Evolutionary conservation across 495 filamentous ascomycete species (phyloP), one percentile per base, ranked within the genome.

Genomic region (Recurvomyces mirabilis): DNA sequence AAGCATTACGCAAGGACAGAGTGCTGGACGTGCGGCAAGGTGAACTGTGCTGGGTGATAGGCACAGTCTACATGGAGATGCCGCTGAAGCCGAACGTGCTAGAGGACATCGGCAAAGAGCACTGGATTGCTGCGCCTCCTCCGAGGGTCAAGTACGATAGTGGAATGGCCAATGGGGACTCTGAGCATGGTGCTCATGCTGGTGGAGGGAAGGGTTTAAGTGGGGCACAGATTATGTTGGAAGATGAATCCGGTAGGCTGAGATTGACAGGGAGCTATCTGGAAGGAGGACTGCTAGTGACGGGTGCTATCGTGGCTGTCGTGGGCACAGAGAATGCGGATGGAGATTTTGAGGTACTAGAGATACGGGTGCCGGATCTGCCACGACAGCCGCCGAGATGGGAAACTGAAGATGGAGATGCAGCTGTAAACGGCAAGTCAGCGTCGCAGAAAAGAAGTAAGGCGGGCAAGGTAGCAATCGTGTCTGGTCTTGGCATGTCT

Each of bases 11-110:
- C 41, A 86, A 87, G 4, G 82, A 95, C 15, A 68, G 88, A 50
- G 93, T 95, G 26, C 71, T 99, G 9, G 89, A 95, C 68, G 93
- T 99, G 12, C 76, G 91, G 55, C 93, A 95, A 61, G 91, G 91
- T 40, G 79, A 95, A 63, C 66, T 96, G 20, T 95, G 93, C 63
- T 99, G 89, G 88, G 82, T 99, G 35, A 70, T 75, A 0, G 93
- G 93, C 7, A 99, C 93, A 0, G 76, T 94, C 22, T 99, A 91
- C 49, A 93, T 95, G 81, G 88, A 95, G 47, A 85, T 96, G 86
- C 79, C 84, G 13, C 60, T 95, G 54, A 99, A 99, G 61, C 93
- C 93, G 0, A 95, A 94, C 56, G 87, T 99, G 65, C 68, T 99
- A 24, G 89, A 94, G 19, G 93, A 99, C 53, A 77, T 99, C 23